Evolutionary conservation across 192 early-diverging fungal species (phyloP).

Genomic region (Coemansia sp.): DNA sequence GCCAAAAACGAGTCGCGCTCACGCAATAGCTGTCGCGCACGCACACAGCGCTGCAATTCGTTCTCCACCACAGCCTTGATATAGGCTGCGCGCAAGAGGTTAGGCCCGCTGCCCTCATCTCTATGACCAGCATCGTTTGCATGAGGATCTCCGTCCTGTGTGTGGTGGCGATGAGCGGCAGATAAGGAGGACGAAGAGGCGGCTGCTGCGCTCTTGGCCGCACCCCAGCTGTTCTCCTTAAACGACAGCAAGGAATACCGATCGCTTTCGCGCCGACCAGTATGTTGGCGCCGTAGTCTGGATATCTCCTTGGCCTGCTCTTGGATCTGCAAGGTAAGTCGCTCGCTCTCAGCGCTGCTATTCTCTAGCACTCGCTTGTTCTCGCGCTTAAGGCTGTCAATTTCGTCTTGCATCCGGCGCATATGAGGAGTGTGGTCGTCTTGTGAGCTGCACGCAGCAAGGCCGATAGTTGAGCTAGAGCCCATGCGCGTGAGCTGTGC

Average conservation of each 20-base stretch:
- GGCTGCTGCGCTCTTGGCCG: slow-evolving; percentile 13
- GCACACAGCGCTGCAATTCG: slow-evolving; percentile 48
- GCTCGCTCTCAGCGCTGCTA: slow-evolving; percentile 26
- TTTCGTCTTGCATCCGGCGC: slow-evolving; percentile 24
- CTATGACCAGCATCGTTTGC: background rate
- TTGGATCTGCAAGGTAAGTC: slow-evolving; percentile 40
- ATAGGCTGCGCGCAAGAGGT: slow-evolving; percentile 46
- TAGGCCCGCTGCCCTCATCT: slow-evolving; percentile 9
- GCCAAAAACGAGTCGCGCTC: slow-evolving; percentile 42
- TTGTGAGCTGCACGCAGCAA: background rate
- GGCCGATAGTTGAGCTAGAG: background rate
- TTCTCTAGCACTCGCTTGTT: slow-evolving; percentile 11
- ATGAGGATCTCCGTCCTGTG: background rate
- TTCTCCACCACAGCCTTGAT: slow-evolving; percentile 41
- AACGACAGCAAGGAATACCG: slow-evolving; percentile 39
- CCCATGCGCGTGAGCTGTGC: background rate
- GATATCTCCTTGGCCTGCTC: slow-evolving; percentile 45
- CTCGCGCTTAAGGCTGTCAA: slow-evolving; percentile 19
- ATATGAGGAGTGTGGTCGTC: background rate
- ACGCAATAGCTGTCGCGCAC: slow-evolving; percentile 40
- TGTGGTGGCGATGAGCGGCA: background rate
- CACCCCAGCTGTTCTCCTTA: slow-evolving; percentile 38
- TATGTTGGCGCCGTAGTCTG: slow-evolving; percentile 36
- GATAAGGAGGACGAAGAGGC: background rate
- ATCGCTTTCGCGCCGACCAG: slow-evolving; percentile 32